Conservation (phyloP, 1,139 yeast genomes). For the Nakaseomyces uthaithaninus region DNA sequence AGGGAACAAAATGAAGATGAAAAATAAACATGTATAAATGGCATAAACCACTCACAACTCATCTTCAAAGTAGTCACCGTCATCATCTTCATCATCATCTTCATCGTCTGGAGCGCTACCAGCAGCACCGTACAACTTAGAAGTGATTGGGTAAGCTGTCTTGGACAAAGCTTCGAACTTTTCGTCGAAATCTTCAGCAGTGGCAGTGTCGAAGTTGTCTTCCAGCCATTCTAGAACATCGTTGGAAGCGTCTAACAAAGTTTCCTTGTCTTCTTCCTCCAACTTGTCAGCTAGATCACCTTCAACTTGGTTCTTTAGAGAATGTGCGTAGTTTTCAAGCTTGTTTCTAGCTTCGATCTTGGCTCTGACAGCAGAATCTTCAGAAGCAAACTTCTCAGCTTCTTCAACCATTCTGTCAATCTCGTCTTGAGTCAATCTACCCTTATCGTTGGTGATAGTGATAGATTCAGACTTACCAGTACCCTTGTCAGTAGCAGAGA, state of each 20-base stretch:
- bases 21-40: neutral
- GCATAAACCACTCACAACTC: conserved; percentile 40
- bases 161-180: conserved; percentile 80
- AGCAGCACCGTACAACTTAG: conserved; percentile 73
- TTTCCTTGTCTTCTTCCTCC: conserved; percentile 87
- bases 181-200: conserved; percentile 89
- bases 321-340: conserved; percentile 82
- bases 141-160: conserved; percentile 85
- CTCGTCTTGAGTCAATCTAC: conserved; percentile 86
- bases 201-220: conserved; percentile 79
- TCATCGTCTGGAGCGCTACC: conserved; percentile 52
- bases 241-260: conserved; percentile 77
- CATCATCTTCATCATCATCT: conserved; percentile 40
- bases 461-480: conserved; percentile 93
- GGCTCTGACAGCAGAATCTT: conserved; percentile 72
- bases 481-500: conserved; percentile 88
- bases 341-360: conserved; percentile 82
- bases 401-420: conserved; percentile 93
- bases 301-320: conserved; percentile 67
- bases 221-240: conserved; percentile 80
- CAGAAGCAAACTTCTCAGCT: conserved; percentile 84
- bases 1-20: neutral
- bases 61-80: conserved; percentile 39
- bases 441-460: conserved; percentile 94
- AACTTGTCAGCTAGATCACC: conserved; percentile 64